Base-by-base conservation (phyloP, 805 yeast genomes). In the Candida germanica region DNA sequence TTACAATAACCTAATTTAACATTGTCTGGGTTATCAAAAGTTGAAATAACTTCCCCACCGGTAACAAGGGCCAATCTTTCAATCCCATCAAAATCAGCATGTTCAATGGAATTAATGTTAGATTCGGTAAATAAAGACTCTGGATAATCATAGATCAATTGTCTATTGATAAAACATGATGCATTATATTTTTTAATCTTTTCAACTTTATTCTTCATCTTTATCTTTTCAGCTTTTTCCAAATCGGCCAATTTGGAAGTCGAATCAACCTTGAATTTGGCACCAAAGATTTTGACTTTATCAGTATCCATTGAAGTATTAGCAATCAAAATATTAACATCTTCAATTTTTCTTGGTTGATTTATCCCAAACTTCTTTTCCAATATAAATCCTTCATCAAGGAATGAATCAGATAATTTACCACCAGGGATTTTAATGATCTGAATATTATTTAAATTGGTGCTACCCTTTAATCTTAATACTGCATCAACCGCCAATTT, bases 301-400 rank as follows among this genome's bases (percentile, higher is more conserved):
- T 93, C 98, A 6, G 98, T 93, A 58, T 93, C 98, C 80, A 87
- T 73, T 13, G 97, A 80, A 4, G 98, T 93, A 64, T 93, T 93
- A 12, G 98, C 96, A 55, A 93, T 84, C 45, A 93, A 73, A 48
- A 93, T 87, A 49, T 77, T 81, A 21, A 95, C 96, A 54, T 91
- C 80, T 53, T 79, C 78, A 37, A 93, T 64, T 53, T 71, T 76
- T 64, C 87, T 89, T 33, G 96, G 95, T 69, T 93, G 98, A 51
- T 87, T 83, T 46, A 87, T 91, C 51, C 98, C 98, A 54, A 93
- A 91, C 58, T 77, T 79, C 66, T 93, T 93, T 58, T 84, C 86
- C 50, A 93, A 73, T 46, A 93, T 83, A 58, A 93, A 93, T 14
- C 98, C 99, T 56, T 91, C 96, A 61, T 91, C 98, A 38, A 93